Evolutionary conservation across 176 grass and related monocot genomes (phyloP).

Genomic region (Cenchrus americanus): DNA sequence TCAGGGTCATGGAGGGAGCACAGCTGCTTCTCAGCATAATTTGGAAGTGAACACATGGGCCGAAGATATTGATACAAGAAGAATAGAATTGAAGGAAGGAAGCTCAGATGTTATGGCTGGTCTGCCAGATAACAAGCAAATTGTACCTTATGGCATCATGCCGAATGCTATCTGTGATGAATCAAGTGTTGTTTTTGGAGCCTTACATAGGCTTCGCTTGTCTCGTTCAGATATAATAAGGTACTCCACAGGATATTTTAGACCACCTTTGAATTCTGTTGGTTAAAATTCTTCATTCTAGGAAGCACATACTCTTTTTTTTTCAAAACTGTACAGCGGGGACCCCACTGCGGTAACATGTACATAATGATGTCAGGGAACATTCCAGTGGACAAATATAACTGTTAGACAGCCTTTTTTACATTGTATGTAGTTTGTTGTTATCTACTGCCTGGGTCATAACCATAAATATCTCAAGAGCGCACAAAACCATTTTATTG

Average conservation of each 20-base stretch:
- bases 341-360: neutral
- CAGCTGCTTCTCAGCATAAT: conserved; percentile 31
- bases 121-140: conserved; percentile 46
- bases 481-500: neutral
- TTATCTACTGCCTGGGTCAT: conserved; percentile 22
- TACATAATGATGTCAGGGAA: neutral
- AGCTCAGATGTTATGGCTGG: conserved; percentile 42
- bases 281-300: neutral
- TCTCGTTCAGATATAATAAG: conserved; percentile 57
- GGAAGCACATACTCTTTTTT: neutral
- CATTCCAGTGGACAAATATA: neutral
- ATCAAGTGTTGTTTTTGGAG: conserved; percentile 50
- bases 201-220: conserved; percentile 50
- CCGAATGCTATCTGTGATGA: conserved; percentile 41
- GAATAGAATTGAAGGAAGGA: conserved; percentile 30
- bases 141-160: conserved; percentile 43
- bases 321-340: neutral
- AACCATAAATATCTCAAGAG: conserved; percentile 33
- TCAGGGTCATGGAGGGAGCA: conserved; percentile 27
- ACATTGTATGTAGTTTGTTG: neutral
- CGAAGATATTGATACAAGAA: conserved; percentile 36
- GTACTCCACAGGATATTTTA: conserved; percentile 27
- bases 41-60: conserved; percentile 33
- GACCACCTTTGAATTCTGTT: conserved; percentile 15
- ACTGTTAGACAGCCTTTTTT: neutral